Evolutionary conservation across 495 filamentous ascomycete genomes (phyloP).

Genomic region (Podospora comata): DNA sequence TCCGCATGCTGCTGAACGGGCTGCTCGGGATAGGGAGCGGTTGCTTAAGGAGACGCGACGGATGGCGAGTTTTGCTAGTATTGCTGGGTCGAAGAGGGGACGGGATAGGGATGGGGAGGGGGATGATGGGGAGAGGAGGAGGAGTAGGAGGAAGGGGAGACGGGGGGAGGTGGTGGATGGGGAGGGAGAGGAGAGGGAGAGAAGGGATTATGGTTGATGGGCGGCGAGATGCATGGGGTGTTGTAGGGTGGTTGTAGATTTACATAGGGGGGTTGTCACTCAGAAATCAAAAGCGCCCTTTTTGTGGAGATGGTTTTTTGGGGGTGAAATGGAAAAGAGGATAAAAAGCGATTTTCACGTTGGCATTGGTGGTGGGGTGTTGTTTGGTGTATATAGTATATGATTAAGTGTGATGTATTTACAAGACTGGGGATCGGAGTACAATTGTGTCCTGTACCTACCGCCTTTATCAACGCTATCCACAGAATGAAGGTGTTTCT

Average conservation of each 20-base stretch:
- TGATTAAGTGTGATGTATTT: not conserved
- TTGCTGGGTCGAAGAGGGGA: conserved; percentile 24
- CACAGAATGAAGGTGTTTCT: no score
- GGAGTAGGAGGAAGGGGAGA: conserved; percentile 39
- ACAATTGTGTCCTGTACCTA: not conserved
- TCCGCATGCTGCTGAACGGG: conserved; percentile 71
- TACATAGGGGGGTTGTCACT: not conserved
- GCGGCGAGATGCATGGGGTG: not conserved
- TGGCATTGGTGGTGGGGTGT: not conserved
- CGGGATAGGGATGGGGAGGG: conserved; percentile 16
- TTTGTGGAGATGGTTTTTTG: not conserved
- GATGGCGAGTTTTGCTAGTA: conserved; percentile 54
- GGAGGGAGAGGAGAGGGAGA: conserved; percentile 43
- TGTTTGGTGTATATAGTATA: not conserved
- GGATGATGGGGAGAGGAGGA: conserved; percentile 36
- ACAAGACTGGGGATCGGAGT: not conserved
- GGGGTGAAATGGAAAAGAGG: not conserved
- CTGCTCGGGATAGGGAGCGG: conserved; percentile 71
- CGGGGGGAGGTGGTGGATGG: conserved; percentile 43
- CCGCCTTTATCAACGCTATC: no score
- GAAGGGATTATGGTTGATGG: conserved; percentile 41
- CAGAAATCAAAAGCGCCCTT: not conserved
- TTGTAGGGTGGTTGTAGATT: not conserved
- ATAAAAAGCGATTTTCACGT: not conserved
- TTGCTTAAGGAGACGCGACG: conserved; percentile 75